phyloP scores from a whole-genome alignment of 192 early-diverging fungal genomes.

The Backusella parvicylindrica region DNA sequence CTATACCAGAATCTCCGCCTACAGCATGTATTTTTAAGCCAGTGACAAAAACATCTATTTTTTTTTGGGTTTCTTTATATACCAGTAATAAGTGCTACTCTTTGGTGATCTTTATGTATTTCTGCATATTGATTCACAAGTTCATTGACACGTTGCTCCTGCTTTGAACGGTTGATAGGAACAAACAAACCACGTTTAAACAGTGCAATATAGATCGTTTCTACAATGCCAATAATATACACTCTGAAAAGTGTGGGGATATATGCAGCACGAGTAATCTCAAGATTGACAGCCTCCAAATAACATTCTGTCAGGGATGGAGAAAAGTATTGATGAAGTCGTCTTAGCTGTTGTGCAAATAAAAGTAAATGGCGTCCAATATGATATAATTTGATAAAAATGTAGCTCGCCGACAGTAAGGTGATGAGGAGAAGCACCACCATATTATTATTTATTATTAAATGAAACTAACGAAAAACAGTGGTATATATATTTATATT shows the following conservation, averaged over 20 bases:
- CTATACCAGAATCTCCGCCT: conserved; percentile 19
- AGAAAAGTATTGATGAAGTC: not conserved
- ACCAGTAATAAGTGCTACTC: not conserved
- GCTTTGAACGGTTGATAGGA: not conserved
- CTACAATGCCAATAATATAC: conserved; percentile 9
- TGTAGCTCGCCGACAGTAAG: not conserved
- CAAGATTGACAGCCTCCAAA: conserved; percentile 12
- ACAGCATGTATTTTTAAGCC: not conserved
- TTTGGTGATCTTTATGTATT: not conserved
- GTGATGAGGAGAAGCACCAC: not conserved
- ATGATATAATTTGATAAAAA: not conserved
- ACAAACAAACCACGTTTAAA: not conserved
- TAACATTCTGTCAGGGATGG: not conserved
- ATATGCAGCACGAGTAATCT: not conserved
- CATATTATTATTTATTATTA: not conserved
- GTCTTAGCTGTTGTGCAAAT: not conserved
- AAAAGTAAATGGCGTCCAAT: not conserved
- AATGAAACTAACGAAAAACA: not conserved
- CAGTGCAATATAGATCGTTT: conserved; percentile 3
- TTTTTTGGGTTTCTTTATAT: not conserved
- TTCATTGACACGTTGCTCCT: not conserved
- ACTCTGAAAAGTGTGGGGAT: conserved; percentile 9
- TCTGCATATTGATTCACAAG: not conserved
- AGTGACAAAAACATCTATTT: too few relatives aligned
- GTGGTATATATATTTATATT: not conserved